Percentiles rank a stretch among this genome's conserved stretches.
Conservation (phyloP, 257 asterid genomes). For the Petrea volubilis region DNA sequence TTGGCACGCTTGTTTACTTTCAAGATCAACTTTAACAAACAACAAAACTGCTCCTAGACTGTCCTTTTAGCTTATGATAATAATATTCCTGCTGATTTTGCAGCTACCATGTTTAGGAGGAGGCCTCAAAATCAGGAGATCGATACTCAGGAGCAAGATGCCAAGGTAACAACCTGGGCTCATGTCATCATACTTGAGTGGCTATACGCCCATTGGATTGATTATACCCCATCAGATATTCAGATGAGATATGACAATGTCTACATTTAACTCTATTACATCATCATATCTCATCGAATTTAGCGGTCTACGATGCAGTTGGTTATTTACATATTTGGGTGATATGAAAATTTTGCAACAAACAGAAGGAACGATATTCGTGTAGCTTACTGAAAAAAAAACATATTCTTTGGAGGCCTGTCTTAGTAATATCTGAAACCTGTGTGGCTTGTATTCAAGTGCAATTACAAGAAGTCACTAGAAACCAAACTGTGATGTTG, state of each 20-base stretch:
- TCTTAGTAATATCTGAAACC: not conserved
- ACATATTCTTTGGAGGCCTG: not conserved
- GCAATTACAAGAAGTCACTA: not conserved
- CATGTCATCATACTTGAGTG: too few species aligned
- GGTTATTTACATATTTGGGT: too few species aligned
- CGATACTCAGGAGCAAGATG: conserved; percentile 40
- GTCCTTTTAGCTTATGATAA: not conserved
- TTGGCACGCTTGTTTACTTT: not conserved
- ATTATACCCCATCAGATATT: too few species aligned
- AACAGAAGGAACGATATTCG: too few species aligned
- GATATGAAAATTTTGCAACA: too few species aligned
- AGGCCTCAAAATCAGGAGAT: conserved; percentile 48
- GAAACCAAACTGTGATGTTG: not conserved
- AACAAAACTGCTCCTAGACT: not conserved
- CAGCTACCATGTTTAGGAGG: conserved; percentile 65
- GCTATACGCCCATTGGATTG: too few species aligned
- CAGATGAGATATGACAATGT: too few species aligned
- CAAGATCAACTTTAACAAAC: not conserved
- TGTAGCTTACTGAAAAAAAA: too few species aligned
- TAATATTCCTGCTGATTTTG: conserved; percentile 4
- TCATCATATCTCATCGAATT: too few species aligned
- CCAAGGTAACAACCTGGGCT: conserved; percentile 56
- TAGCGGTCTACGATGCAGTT: too few species aligned
- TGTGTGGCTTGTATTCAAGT: not conserved
- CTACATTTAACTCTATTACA: too few species aligned